Base-by-base conservation (phyloP, 805 yeast genomes). In the Saccharomycopsis fodiens region DNA sequence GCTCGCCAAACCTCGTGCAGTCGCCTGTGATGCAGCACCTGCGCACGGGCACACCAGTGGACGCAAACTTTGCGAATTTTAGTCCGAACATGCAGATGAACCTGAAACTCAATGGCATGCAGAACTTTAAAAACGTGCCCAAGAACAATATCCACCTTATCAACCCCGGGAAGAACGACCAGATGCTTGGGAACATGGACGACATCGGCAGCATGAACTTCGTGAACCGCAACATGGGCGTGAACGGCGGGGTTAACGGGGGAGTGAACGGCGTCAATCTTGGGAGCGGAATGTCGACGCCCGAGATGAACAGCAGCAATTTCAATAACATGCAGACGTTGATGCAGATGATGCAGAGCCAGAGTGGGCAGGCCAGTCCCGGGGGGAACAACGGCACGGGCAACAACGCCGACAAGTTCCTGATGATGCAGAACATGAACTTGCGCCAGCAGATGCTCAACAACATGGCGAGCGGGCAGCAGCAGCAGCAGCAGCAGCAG, bases 1-100 rank as follows among this genome's bases (percentile, higher is more conserved):
- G 40, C 19, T 25, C 20, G 3, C 16, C 47, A 21, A 22, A 8
- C 20, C 27, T 42, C 4, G 29, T 7, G 6, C 32, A 30, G 4
- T 44, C 47, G 6, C 48, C 48, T 17, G 27, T 23, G 4, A 15
- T 45, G 20, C 42, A 29, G 19, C 42, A 38, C 13, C 35, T 40
- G 4, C 32, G 48, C 10, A 31, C 42, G 3, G 20, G 38, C 21
- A 45, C 48, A 12, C 48, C 48, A 3, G 41, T 41, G 23, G 45
- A 41, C 23, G 41, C 45, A 15, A 41, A 35, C 29, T 45, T 45
- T 17, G 22, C 23, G 21, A 41, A 34, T 5, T 45, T 45, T 22
- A 45, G 48, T 27, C 48, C 48, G 10, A 35, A 45, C 21, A 20
- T 45, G 15, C 17, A 5, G 30, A 39, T 42, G 15, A 21, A n/a